Evolutionary conservation across 805 yeast genomes (phyloP).

Genomic region (Myxozyma sirexii): DNA sequence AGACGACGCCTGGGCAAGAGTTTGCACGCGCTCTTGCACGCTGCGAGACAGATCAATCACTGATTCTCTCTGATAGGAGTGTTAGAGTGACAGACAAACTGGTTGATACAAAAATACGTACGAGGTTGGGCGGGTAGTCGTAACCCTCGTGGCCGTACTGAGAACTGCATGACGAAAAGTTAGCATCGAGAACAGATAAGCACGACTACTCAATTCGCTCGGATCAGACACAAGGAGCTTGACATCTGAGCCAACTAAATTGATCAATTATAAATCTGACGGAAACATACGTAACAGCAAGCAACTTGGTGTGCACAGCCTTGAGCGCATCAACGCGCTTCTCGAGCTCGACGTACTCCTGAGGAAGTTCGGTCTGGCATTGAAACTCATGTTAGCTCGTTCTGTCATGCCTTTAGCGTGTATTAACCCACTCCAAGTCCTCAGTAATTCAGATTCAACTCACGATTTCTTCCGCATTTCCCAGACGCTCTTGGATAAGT

Average conservation of each 20-base stretch:
- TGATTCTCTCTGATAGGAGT: conserved; percentile 60
- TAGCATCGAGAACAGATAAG: conserved; percentile 37
- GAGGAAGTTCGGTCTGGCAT: conserved; percentile 67
- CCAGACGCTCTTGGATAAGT: conserved; percentile 75
- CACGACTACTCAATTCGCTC: conserved; percentile 42
- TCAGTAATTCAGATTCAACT: conserved; percentile 9
- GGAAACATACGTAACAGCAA: conserved; percentile 50
- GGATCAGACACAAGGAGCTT: too few relatives aligned
- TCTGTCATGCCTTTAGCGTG: neutral
- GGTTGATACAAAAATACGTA: conserved; percentile 12
- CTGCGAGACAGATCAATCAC: conserved; percentile 70
- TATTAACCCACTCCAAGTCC: neutral
- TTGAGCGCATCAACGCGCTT: conserved; percentile 71
- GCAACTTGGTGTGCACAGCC: conserved; percentile 61
- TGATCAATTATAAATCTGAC: too few relatives aligned
- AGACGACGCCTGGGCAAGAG: conserved; percentile 68
- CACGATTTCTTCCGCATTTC: conserved; percentile 73
- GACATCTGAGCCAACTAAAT: too few relatives aligned
- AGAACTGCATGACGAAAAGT: conserved; percentile 35
- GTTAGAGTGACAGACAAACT: neutral
- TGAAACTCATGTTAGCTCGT: neutral
- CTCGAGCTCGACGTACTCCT: conserved; percentile 77
- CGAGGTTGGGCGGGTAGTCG: conserved; percentile 76
- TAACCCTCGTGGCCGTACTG: conserved; percentile 75
- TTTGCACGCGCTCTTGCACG: conserved; percentile 64